Base-by-base conservation (phyloP, 139 green algal species). In the Closterium sp. region DNA sequence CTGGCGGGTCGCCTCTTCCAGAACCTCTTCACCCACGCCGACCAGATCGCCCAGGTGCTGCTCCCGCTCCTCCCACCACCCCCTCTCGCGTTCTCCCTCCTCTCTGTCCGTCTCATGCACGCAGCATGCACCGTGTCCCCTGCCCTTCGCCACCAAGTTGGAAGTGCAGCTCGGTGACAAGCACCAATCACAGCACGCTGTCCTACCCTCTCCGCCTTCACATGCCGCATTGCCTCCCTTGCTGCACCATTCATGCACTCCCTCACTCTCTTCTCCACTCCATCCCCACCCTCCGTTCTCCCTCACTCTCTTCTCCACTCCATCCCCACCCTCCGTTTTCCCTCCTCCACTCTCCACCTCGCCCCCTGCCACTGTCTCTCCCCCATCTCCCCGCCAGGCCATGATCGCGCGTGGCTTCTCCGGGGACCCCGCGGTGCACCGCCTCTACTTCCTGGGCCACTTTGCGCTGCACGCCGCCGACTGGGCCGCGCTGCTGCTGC, bases 1-100 rank as follows among this genome's bases (percentile, higher is more conserved):
- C 87, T 94, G 4, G 23, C 33, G 5, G 84, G 87, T 21, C 85
- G 84, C 86, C 90, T 94, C 30, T 93, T 94, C 32, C 36, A 35
- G 23, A 94, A 94, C 66, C 69, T 94, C 6, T 94, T 94, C 36
- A 55, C 32, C 4, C 84, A 94, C 33, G 33, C 90, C 9, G 90
- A 93, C 16, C 34, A 94, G 38, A 94, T 94, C 21, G 21, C 90
- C 8, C 85, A 94, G 92, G 88, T 91, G 32, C 12, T 12, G 55
- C 55, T 76, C 55, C 55, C 55, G 23, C 55, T 6, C 36, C 6
- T 6, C 4, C 36, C 36, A 12, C 4, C 36, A 55, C 6, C 23
- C 55, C 6, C 36, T 6, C 36, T 55, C 36, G 36, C 36, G 4
- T 6, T 76, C 55, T 76, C 55, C 12, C 55, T n/a, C n/a, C n/a